Evolutionary conservation across 2,329 filamentous ascomycete genomes (phyloP).

Genomic region (Metarhizium humberi): DNA sequence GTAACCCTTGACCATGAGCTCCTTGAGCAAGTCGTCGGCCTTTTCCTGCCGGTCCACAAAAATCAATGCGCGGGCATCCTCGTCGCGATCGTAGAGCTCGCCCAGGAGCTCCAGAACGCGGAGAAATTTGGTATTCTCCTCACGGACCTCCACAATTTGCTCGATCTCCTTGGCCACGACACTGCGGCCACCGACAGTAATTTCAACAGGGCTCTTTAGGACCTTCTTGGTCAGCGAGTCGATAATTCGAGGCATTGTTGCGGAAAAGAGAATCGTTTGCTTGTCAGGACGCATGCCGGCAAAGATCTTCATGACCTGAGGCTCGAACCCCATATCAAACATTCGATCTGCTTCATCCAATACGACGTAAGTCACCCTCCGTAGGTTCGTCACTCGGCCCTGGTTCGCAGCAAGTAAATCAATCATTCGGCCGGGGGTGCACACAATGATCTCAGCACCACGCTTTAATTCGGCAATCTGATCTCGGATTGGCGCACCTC

Average conservation of each 20-base stretch:
- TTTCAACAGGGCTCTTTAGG: slow-evolving; percentile 76
- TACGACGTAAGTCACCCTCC: slow-evolving; percentile 84
- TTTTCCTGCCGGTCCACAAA: slow-evolving; percentile 92
- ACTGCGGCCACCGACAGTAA: slow-evolving; percentile 81
- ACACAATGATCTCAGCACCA: slow-evolving; percentile 89
- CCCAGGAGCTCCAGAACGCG: slow-evolving; percentile 80
- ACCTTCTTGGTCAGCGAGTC: slow-evolving; percentile 85
- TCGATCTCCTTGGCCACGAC: slow-evolving; percentile 88
- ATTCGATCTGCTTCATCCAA: slow-evolving; percentile 96
- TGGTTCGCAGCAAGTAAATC: slow-evolving; percentile 89
- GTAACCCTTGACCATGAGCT: slow-evolving; percentile 75
- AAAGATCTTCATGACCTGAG: slow-evolving; percentile 95
- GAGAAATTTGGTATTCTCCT: slow-evolving; percentile 74
- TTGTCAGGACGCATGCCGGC: slow-evolving; percentile 83
- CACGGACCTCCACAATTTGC: slow-evolving; percentile 81
- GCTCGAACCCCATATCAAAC: slow-evolving; percentile 99
- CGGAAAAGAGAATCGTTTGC: slow-evolving; percentile 92
- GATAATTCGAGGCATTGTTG: slow-evolving; percentile 91
- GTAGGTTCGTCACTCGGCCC: slow-evolving; percentile 86
- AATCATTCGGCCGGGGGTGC: slow-evolving; percentile 90
- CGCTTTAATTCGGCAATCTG: slow-evolving; percentile 95
- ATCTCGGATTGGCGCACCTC: slow-evolving; percentile 91
- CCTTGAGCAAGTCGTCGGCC: slow-evolving; percentile 68
- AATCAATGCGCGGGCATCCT: slow-evolving; percentile 81
- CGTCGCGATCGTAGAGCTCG: slow-evolving; percentile 75